phyloP scores from a whole-genome alignment of 208 protist genomes.

The Herpetomonas samuelpessoai region DNA sequence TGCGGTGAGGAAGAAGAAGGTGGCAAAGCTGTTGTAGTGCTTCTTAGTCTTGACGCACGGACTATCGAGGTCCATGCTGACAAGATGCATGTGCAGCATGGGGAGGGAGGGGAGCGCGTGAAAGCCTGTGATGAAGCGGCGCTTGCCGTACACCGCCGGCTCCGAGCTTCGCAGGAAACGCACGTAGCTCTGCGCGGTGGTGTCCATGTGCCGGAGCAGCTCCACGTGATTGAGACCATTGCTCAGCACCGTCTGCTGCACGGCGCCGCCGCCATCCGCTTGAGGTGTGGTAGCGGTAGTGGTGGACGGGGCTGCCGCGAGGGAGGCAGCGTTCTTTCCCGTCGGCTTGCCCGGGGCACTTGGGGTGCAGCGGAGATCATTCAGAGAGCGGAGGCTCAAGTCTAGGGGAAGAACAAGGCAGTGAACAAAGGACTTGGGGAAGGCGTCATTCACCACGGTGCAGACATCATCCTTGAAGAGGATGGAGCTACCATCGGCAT shows the following conservation, averaged over 20 bases:
- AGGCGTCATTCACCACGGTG: conserved; percentile 82
- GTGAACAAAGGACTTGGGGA: conserved; percentile 83
- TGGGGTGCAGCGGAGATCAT: conserved; percentile 26
- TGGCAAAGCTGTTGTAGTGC: conserved; percentile 92
- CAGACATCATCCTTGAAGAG: conserved; percentile 77
- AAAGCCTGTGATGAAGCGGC: conserved; percentile 75
- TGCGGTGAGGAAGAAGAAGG: conserved; percentile 79
- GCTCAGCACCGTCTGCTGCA: not conserved
- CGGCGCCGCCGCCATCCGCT: not conserved
- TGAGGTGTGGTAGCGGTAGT: not conserved
- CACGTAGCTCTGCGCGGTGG: conserved; percentile 52
- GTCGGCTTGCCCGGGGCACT: not conserved
- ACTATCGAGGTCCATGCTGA: conserved; percentile 79
- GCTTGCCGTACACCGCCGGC: conserved; percentile 15
- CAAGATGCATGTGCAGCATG: conserved; percentile 85
- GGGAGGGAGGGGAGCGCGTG: conserved; percentile 83
- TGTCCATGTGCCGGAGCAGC: conserved; percentile 56
- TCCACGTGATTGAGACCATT: conserved; percentile 27
- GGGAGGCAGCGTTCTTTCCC: not conserved
- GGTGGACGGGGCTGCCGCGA: not conserved
- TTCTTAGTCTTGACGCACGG: conserved; percentile 77
- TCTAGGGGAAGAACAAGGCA: conserved; percentile 83
- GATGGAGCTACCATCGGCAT: conserved; percentile 36
- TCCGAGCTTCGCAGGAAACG: conserved; percentile 29
- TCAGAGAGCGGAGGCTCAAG: conserved; percentile 52